Evolutionary conservation across 805 yeast genomes (phyloP), one percentile per base, ranked within the genome.

Genomic region (Brettanomyces bruxellensis): DNA sequence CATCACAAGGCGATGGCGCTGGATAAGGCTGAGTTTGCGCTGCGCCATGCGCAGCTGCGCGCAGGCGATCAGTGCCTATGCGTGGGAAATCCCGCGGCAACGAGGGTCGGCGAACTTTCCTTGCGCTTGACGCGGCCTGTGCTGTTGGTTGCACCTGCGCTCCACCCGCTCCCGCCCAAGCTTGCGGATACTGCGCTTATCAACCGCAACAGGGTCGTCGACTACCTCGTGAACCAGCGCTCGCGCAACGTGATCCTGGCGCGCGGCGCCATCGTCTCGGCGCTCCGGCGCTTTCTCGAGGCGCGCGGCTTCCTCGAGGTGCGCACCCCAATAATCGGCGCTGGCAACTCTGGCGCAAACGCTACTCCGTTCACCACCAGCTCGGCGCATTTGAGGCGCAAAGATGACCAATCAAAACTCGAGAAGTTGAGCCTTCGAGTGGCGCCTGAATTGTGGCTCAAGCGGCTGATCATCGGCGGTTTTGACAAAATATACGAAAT

Each of bases 381-480:
- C 2, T 57, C 64, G 13, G 51, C 44, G 2, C 72, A 71, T 28
- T 45, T 71, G 47, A 56, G 64, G 25, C 67, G 66, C 18, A 50
- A 50, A 2, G 57, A 54, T 3, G 55, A 49, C 39, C 53, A 48
- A 35, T 58, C 47, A 9, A 47, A 50, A 8, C 49, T 51, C 2
- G 44, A 56, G 1, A 66, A 67, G 11, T 63, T 88, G 7, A 81
- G 77, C 46, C 62, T 93, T 40, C 68, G 99, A 39, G 91, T 93
- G 2, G 97, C 99, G 0, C 99, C 99, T 0, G 99, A 91, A 58
- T 66, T 93, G 36, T 93, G 96, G 96, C 72, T 93, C 46, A 93
- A 93, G 59, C 75, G 85, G 52, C 65, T 93, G 44, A 76, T 89
- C 2, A 79, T 91, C 34, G 74, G 86, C 6, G 99, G 99, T 1